Conservation (phyloP, 345 rosid species). For the Rhizophora mangle region DNA sequence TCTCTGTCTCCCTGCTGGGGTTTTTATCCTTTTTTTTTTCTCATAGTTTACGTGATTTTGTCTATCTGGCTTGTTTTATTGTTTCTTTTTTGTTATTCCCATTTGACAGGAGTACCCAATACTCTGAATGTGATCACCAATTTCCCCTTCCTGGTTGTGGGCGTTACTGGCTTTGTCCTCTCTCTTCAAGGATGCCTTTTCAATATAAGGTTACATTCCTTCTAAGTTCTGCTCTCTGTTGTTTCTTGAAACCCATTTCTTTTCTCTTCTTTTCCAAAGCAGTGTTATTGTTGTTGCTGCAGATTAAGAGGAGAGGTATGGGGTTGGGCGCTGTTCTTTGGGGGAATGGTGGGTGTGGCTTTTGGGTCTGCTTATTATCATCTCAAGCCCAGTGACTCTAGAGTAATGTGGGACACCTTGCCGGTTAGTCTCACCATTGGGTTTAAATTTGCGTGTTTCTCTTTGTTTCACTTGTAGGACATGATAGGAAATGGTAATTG, state of each 20-base stretch:
- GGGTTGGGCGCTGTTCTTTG: constrained; percentile 80
- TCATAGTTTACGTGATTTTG: background rate
- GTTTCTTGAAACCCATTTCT: constrained; percentile 3
- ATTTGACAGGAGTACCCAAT: constrained; percentile 68
- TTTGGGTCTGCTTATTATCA: constrained; percentile 90
- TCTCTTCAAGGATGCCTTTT: constrained; percentile 65
- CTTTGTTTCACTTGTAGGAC: constrained; percentile 1
- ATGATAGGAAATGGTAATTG: background rate
- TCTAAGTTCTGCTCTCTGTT: background rate
- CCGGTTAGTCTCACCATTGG: constrained; percentile 58
- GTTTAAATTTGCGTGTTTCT: background rate
- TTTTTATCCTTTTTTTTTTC: background rate
- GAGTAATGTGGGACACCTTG: constrained; percentile 69
- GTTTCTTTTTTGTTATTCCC: background rate
- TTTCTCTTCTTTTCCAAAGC: background rate
- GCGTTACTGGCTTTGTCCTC: constrained; percentile 72
- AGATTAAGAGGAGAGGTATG: constrained; percentile 72
- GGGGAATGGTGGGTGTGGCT: constrained; percentile 58
- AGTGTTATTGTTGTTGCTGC: constrained; percentile 16
- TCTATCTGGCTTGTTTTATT: constrained; percentile 13
- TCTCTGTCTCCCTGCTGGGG: background rate
- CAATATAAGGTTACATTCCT: constrained; percentile 48
- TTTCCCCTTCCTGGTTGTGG: constrained; percentile 80
- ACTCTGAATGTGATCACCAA: constrained; percentile 80
- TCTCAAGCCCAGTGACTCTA: constrained; percentile 69